phyloP scores from a whole-genome alignment of 2,329 filamentous ascomycete genomes.

The Tolypocladium album region DNA sequence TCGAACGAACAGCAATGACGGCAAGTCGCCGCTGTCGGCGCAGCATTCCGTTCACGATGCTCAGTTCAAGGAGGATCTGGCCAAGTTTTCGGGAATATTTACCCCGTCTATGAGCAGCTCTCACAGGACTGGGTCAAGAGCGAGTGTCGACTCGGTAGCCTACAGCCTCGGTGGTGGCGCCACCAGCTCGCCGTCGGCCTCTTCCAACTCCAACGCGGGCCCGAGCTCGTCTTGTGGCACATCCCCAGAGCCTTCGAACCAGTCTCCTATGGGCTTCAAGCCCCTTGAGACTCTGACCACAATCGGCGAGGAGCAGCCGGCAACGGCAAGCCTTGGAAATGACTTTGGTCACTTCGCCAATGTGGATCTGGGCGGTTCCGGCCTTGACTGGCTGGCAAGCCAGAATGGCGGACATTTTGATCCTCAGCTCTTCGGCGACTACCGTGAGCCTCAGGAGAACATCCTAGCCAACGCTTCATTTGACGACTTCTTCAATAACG shows the following conservation, averaged over 20 bases:
- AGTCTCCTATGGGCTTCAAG: constrained; percentile 58
- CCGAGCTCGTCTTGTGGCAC: constrained; percentile 61
- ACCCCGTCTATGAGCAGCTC: constrained; percentile 41
- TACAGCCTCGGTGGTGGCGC: constrained; percentile 37
- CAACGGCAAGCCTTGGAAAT: constrained; percentile 23
- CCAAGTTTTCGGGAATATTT: constrained; percentile 48
- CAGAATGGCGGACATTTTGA: constrained; percentile 84
- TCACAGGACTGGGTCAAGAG: constrained; percentile 34
- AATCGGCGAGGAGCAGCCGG: constrained; percentile 54
- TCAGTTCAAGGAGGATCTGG: constrained; percentile 36
- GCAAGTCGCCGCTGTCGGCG: constrained; percentile 10
- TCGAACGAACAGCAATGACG: constrained; percentile 17
- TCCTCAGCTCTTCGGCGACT: constrained; percentile 82
- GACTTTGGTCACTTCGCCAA: constrained; percentile 19
- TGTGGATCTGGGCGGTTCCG: constrained; percentile 35
- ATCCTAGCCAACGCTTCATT: constrained; percentile 60
- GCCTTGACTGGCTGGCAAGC: constrained; percentile 64
- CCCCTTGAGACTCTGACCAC: constrained; percentile 51
- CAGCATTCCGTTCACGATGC: constrained; percentile 7
- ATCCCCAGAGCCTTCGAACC: constrained; percentile 64
- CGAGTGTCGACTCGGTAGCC: constrained; percentile 38
- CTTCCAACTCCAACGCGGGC: constrained; percentile 48
- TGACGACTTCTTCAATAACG: constrained; percentile 61
- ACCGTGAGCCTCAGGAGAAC: constrained; percentile 81
- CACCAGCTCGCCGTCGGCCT: constrained; percentile 54